These are phyloP conservation scores for Mallotus japonicus DNA, from an alignment of 441 rosid species.

Conservation along the genomic window DNA sequence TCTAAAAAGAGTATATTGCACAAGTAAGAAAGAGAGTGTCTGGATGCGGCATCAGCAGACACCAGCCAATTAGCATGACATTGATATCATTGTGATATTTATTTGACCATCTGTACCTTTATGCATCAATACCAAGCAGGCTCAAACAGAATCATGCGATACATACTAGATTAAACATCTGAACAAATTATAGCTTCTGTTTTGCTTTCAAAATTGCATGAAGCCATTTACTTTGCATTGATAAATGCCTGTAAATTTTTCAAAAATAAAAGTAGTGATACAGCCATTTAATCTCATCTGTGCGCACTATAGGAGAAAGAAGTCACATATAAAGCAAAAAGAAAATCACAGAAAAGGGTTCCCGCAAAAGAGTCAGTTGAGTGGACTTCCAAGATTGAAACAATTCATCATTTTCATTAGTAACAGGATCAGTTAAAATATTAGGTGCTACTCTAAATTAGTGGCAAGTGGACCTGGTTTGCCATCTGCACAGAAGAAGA, in stretches of 20 bases:
- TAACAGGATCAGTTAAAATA: no score
- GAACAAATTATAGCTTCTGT: background rate
- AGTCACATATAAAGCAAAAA: no score
- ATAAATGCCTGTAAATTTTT: background rate
- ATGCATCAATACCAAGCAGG: background rate
- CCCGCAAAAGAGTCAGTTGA: no score
- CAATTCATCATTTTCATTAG: no score
- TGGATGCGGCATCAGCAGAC: background rate
- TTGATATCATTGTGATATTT: background rate
- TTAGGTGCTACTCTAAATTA: no score
- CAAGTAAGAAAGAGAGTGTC: conserved; percentile 41
- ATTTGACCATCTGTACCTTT: background rate
- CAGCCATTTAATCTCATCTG: no score
- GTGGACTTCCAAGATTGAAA: no score
- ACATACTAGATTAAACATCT: background rate
- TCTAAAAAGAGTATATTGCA: conserved; percentile 77
- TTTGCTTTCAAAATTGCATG: no score
- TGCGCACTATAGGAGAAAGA: no score
- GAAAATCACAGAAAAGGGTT: no score
- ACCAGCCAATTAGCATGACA: background rate
- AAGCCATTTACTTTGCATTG: background rate
- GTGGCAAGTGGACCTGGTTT: no score
- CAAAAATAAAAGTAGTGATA: background rate
- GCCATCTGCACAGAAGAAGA: no score
- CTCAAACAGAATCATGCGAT: background rate